Evolutionary conservation across 129 eudicot species (phyloP).

Genomic region (Centrapalus pauciflorus): DNA sequence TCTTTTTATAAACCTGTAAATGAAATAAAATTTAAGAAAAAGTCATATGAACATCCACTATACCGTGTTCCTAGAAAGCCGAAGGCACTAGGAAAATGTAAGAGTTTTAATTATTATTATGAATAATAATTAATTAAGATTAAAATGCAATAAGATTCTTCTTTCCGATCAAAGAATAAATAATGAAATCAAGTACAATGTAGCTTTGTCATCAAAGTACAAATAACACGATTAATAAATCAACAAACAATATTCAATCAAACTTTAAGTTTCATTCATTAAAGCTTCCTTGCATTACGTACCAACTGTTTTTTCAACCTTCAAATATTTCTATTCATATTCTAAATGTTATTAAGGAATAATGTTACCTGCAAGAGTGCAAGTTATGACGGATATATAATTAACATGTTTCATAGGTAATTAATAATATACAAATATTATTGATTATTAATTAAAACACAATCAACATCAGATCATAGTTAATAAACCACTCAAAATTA

Average conservation of each 20-base stretch:
- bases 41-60: conserved; percentile 17
- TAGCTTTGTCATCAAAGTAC: conserved; percentile 30
- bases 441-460: too few species aligned
- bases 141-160: conserved; percentile 13
- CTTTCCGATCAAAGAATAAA: neutral
- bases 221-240: neutral
- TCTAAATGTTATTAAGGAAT: too few species aligned
- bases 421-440: too few species aligned
- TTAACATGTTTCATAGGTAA: too few species aligned
- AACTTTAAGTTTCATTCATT: neutral
- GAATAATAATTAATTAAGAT: neutral
- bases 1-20: too few species aligned
- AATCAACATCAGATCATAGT: too few species aligned
- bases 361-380: too few species aligned
- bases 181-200: conserved; percentile 21
- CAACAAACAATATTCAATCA: neutral
- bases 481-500: too few species aligned
- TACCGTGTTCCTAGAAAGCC: conserved; percentile 16
- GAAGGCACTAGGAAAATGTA: conserved; percentile 2
- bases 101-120: neutral
- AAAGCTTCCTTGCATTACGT: conserved; percentile 8
- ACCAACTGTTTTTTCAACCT: neutral
- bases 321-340: too few species aligned
- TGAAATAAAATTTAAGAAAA: too few species aligned
- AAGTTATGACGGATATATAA: too few species aligned